Base-by-base conservation (phyloP, 2,329 filamentous ascomycete species). In the Penicillium sp. region DNA sequence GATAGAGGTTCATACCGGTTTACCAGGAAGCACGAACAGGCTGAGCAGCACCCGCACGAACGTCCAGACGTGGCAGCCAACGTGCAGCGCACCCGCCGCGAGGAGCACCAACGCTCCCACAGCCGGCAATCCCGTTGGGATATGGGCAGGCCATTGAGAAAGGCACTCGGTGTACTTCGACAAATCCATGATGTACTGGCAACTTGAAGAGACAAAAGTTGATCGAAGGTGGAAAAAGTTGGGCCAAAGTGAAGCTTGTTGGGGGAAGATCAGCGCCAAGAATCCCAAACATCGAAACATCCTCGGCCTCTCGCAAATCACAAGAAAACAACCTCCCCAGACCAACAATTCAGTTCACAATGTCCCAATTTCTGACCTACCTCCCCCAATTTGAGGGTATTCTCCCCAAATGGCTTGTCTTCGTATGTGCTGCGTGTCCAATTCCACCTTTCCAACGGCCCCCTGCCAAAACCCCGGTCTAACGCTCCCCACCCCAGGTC, bases 381-480 rank as follows among this genome's bases (percentile, higher is more conserved):
- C 62, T 77, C 4, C 73, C 75, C 31, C 68, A 70, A 18, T 70
- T 72, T 36, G 72, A 72, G 50, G 85, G 85, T 36, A 69, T 83
- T 7, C 76, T 88, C 29, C 86, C 86, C 43, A 83, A 85, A 73
- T 88, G 85, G 85, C 82, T 88, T 9, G 76, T 87, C 61, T 78
- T 88, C 60, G 86, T 88, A 77, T 45, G 78, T 71, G 7, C 24
- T 11, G 0, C 22, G 40, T 18, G 2, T 9, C 4, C 14, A 11
- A 43, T n/a, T 16, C 10, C 9, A 34, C 22, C 13, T 32, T 34
- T 18, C 29, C 8, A 8, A 27, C 6, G 4, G 34, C 49, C 34
- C 43, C 49, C 47, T 11, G 7, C 7, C 27, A 18, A 46, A 46
- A n/a, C 31, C 13, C 43, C 36, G 49, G 39, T 47, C 55, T 58